phyloP scores from a whole-genome alignment of 371 early-diverging fungal genomes.

The Entomophthora muscae region DNA sequence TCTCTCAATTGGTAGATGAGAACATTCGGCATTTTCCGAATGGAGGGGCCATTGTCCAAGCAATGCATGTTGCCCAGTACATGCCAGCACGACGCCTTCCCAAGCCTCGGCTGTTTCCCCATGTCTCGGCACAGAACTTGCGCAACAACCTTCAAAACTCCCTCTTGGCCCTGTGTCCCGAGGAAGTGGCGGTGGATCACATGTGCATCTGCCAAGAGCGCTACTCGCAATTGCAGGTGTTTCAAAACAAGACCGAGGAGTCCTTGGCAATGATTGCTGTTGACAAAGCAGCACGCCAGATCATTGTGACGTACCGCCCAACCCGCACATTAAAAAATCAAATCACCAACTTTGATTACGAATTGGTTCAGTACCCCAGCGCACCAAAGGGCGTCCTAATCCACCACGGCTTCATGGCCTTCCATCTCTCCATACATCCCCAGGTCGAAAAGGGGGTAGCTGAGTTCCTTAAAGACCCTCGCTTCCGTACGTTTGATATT shows the following conservation, averaged over 20 bases:
- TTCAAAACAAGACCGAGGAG: not conserved
- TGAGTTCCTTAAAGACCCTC: not conserved
- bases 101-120: too few relatives aligned
- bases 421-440: not conserved
- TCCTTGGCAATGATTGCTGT: not conserved
- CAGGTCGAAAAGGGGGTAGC: not conserved
- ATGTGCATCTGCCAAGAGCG: not conserved
- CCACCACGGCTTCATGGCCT: too few relatives aligned
- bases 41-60: too few relatives aligned
- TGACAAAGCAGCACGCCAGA: not conserved
- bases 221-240: not conserved
- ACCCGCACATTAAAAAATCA: not conserved
- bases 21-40: too few relatives aligned
- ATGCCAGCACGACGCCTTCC: too few relatives aligned
- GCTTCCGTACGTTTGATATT: not conserved
- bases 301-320: not conserved
- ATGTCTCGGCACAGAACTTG: too few relatives aligned
- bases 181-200: not conserved
- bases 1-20: too few relatives aligned
- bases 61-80: too few relatives aligned
- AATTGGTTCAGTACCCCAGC: not conserved
- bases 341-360: not conserved
- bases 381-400: too few relatives aligned
- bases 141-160: not conserved
- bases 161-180: not conserved